Conservation (phyloP, 345 rosid species). For the Balakata baccata region DNA sequence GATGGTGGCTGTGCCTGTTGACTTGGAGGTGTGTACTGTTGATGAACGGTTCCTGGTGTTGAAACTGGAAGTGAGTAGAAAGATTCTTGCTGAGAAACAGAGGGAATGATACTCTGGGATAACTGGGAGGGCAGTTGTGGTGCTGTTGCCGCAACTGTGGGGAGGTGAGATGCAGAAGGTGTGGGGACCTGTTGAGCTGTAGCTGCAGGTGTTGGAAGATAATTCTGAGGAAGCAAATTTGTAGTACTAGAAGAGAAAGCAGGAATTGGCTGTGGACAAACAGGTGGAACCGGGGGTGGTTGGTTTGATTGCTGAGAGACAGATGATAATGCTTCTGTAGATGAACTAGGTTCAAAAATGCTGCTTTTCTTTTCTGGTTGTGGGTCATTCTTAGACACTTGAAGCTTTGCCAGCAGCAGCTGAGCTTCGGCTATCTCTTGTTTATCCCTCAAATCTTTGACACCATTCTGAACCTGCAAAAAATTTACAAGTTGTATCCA, state of each 20-base stretch:
- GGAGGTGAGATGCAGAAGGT: conserved; percentile 4
- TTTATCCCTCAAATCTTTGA: conserved; percentile 52
- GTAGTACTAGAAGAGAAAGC: conserved; percentile 16
- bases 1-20: conserved; percentile 6
- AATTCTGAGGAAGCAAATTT: conserved; percentile 20
- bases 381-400: conserved; percentile 20
- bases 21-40: conserved; percentile 14
- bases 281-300: conserved; percentile 19
- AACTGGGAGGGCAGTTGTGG: conserved; percentile 31
- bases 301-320: conserved; percentile 35
- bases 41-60: conserved; percentile 22
- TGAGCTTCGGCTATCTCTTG: conserved; percentile 55
- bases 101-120: conserved; percentile 13
- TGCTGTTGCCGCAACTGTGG: conserved; percentile 25
- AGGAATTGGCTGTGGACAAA: conserved; percentile 22
- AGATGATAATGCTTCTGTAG: conserved; percentile 20
- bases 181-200: not conserved
- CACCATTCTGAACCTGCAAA: conserved; percentile 44
- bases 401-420: conserved; percentile 39
- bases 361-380: conserved; percentile 29
- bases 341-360: conserved; percentile 20
- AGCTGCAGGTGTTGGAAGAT: conserved; percentile 15
- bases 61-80: conserved; percentile 13
- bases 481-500: conserved; percentile 1
- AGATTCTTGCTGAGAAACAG: conserved; percentile 23